phyloP scores from a whole-genome alignment of 2,329 filamentous ascomycete genomes.

The Ophiostoma perfectum region DNA sequence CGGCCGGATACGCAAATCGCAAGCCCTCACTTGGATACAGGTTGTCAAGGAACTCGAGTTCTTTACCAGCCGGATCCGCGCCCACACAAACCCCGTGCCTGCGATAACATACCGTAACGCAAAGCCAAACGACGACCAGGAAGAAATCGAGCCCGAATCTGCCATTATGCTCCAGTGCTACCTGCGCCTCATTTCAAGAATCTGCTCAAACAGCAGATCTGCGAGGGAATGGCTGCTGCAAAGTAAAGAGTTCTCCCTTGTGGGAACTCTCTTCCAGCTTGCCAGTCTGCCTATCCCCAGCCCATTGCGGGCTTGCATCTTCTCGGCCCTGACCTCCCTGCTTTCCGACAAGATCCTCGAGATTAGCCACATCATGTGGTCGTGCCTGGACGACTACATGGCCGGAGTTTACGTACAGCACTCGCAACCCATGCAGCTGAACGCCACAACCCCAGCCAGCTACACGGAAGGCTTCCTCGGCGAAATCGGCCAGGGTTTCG shows the following conservation, averaged over 20 bases:
- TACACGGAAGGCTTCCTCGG: conserved; percentile 62
- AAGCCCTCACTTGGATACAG: conserved; percentile 85
- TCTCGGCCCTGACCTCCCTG: conserved; percentile 69
- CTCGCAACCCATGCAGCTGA: conserved; percentile 33
- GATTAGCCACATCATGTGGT: conserved; percentile 72
- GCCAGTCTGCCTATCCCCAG: conserved; percentile 71
- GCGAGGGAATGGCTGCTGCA: conserved; percentile 70
- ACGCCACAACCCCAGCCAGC: conserved; percentile 31
- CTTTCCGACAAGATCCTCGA: conserved; percentile 65
- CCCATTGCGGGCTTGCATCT: conserved; percentile 76
- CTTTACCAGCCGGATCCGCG: conserved; percentile 72
- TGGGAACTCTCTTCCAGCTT: conserved; percentile 70
- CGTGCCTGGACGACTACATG: conserved; percentile 72
- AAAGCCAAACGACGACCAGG: conserved; percentile 59
- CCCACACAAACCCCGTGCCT: conserved; percentile 58
- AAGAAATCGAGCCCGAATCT: conserved; percentile 82
- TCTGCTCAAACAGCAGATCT: conserved; percentile 66
- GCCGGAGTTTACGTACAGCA: conserved; percentile 48
- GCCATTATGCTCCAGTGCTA: conserved; percentile 97
- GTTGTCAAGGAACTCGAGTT: conserved; percentile 87
- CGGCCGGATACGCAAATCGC: conserved; percentile 73
- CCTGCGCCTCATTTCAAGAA: conserved; percentile 76
- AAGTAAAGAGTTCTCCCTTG: conserved; percentile 55
- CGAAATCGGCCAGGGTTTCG: conserved; percentile 71
- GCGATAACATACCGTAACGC: conserved; percentile 50